Evolutionary conservation across 441 rosid genomes (phyloP), one percentile per base, ranked within the genome.

Genomic region (Omphalea diandra): DNA sequence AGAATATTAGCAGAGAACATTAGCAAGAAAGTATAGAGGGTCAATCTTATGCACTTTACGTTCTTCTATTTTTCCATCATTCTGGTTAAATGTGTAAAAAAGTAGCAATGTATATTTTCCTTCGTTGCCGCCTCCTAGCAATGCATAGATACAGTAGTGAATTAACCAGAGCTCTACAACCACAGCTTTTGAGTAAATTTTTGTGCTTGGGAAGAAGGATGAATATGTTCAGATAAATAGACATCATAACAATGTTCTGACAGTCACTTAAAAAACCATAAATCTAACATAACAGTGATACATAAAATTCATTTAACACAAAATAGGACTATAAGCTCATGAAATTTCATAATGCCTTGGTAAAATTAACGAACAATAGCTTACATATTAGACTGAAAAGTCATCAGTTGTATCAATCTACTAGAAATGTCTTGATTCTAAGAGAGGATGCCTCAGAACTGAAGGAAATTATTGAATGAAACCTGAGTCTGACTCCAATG

Each of bases 401-500:
- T n/a, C n/a, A n/a, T n/a, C n/a, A n/a, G n/a, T 27, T 70, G 68
- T 50, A 62, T 5, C 29, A 70, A 62, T 31, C 56, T 56, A 54
- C 47, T 60, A 36, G 64, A 71, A 22, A 35, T 61, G 12, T 40
- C n/a, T 24, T 46, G 46, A 47, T 62, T 38, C 24, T n/a, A 20
- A 33, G 66, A 40, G 64, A 14, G 35, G 66, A 63, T 38, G 58
- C 41, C 43, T 67, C 54, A 22, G 64, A 59, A 44, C 31, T 29
- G 33, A 61, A 55, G 38, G 53, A 56, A 49, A 36, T 26, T 53
- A n/a, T n/a, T n/a, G n/a, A n/a, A n/a, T n/a, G 29, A 27, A 55
- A 31, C 75, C 12, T 7, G 20, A 43, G 2, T 54, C 20, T 32
- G 53, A 31, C 26, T 31, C 63, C 52, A 36, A 61, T 22, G 44